phyloP scores from a whole-genome alignment of 2,329 filamentous ascomycete genomes.

The Magnaporthiopsis rhizophila region DNA sequence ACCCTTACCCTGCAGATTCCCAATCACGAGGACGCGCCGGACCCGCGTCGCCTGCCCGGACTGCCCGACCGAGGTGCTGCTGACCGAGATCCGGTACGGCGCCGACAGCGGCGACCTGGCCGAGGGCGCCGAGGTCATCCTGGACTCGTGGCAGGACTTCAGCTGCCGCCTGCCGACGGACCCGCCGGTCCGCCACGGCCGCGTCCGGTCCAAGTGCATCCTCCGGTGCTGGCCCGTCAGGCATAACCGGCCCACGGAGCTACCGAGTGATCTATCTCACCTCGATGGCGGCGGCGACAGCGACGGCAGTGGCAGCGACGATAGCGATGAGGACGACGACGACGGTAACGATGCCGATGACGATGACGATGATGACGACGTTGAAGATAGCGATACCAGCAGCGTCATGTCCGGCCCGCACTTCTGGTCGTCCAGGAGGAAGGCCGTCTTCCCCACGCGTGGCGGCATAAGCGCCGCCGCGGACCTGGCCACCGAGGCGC shows the following conservation, averaged over 20 bases:
- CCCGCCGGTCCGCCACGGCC: no score
- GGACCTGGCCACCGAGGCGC: background rate
- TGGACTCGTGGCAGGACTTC: background rate
- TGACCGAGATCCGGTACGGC: background rate
- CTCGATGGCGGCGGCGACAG: no score
- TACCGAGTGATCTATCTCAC: no score
- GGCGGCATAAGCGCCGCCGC: background rate
- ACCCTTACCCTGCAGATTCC: background rate
- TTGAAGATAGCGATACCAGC: background rate
- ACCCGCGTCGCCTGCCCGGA: background rate
- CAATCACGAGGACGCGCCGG: background rate
- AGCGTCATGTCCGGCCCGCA: no score
- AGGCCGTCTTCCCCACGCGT: background rate
- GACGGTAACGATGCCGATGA: background rate
- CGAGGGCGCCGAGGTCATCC: background rate
- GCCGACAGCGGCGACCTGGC: background rate
- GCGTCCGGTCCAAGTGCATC: background rate
- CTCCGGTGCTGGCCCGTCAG: background rate
- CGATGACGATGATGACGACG: background rate
- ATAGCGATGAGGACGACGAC: background rate
- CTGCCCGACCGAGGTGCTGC: background rate
- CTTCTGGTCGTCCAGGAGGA: background rate
- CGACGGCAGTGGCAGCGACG: background rate
- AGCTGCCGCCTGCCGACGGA: background rate
- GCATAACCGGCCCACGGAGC: background rate